phyloP scores from a whole-genome alignment of 2,329 filamentous ascomycete genomes.

The Beauveria medogensis region DNA sequence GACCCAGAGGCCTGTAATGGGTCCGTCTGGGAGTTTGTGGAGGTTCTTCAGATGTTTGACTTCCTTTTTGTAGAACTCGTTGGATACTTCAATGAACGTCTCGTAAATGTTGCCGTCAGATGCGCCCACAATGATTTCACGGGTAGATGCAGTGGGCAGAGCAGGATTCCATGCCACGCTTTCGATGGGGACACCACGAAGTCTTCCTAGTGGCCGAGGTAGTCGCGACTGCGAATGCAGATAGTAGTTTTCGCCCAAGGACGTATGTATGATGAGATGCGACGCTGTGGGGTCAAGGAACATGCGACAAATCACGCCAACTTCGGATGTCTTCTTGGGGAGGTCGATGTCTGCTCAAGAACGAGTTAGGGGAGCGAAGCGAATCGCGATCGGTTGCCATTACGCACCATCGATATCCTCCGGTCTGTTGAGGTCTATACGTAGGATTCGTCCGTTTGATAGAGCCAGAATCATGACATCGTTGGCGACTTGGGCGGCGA shows the following conservation, averaged over 20 bases:
- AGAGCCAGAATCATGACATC: constrained; percentile 91
- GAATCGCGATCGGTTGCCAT: not conserved
- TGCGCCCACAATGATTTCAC: constrained; percentile 86
- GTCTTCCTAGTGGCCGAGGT: constrained; percentile 68
- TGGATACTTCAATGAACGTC: constrained; percentile 86
- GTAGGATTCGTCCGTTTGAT: constrained; percentile 82
- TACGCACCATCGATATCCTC: constrained; percentile 82
- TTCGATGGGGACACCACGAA: constrained; percentile 83
- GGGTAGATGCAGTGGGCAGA: constrained; percentile 82
- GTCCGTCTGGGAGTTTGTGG: constrained; percentile 73
- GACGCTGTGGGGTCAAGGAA: constrained; percentile 97
- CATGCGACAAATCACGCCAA: constrained; percentile 88
- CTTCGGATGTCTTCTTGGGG: constrained; percentile 83
- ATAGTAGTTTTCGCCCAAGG: constrained; percentile 93
- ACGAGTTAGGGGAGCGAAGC: constrained; percentile 5
- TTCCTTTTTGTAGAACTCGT: constrained; percentile 90
- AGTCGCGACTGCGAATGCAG: constrained; percentile 90
- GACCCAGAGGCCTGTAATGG: constrained; percentile 79
- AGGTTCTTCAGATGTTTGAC: constrained; percentile 85
- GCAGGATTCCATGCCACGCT: constrained; percentile 92
- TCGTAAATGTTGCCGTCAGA: constrained; percentile 96
- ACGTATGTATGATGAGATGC: constrained; percentile 85
- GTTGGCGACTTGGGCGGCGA: constrained; percentile 92
- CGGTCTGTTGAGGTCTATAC: constrained; percentile 88
- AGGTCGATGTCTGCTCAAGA: constrained; percentile 75